phyloP scores from a whole-genome alignment of 2,329 filamentous ascomycete genomes.

The Fusarium sp. region DNA sequence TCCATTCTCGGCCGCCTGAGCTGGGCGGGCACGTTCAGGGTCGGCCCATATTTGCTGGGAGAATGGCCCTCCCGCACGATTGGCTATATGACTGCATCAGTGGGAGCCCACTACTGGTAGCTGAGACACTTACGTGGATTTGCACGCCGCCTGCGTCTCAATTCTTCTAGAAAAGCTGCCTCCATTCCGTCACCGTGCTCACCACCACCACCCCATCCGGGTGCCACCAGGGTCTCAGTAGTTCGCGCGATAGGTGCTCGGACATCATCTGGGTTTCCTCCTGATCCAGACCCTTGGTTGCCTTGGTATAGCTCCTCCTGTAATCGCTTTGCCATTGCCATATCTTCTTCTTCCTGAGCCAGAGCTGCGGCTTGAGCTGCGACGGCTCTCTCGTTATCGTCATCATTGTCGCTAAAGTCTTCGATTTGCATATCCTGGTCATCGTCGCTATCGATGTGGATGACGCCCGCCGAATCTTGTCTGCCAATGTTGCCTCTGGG shows the following conservation, averaged over 20 bases:
- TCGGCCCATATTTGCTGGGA: conserved; percentile 52
- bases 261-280: conserved; percentile 66
- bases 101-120: not conserved
- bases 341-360: conserved; percentile 83
- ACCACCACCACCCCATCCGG: conserved; percentile 60
- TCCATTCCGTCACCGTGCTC: conserved; percentile 62
- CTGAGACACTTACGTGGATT: conserved; percentile 43
- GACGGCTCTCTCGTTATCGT: conserved; percentile 53
- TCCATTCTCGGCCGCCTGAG: conserved; percentile 56
- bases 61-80: conserved; percentile 48
- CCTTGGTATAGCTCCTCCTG: conserved; percentile 90
- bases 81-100: conserved; percentile 24
- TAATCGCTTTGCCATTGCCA: conserved; percentile 87
- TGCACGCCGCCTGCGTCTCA: conserved; percentile 58
- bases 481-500: conserved; percentile 42
- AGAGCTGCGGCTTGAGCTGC: conserved; percentile 52
- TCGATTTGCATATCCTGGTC: conserved; percentile 56
- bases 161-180: conserved; percentile 71
- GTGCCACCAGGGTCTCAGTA: conserved; percentile 89
- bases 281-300: conserved; percentile 47
- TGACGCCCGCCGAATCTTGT: conserved; percentile 54
- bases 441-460: conserved; percentile 64
- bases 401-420: conserved; percentile 51
- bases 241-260: conserved; percentile 91
- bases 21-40: conserved; percentile 30